Percentiles rank a stretch among this genome's conserved stretches.
These are phyloP conservation scores for Ustilago hordei DNA, from an alignment of 1,284 basidiomycete species.

Conservation along the genomic window DNA sequence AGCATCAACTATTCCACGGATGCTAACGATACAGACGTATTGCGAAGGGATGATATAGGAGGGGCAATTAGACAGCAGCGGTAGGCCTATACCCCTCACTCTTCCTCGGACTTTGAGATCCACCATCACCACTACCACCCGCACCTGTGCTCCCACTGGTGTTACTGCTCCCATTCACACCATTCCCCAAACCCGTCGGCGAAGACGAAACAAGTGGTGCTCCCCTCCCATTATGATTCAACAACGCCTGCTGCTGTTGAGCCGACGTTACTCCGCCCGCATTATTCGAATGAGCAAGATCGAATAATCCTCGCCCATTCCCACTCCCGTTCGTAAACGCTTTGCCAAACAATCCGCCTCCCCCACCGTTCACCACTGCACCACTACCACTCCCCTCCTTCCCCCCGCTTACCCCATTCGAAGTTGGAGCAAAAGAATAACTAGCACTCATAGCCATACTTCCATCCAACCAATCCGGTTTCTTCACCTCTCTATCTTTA, in stretches of 20 bases:
- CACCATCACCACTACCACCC: constrained; percentile 6
- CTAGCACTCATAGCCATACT: constrained; percentile 48
- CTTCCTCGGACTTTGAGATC: constrained; percentile 33
- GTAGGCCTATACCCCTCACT: constrained; percentile 43
- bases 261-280: constrained; percentile 27
- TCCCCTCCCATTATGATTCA: constrained; percentile 47
- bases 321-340: constrained; percentile 12
- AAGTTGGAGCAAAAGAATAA: constrained; percentile 34
- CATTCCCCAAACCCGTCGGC: neutral
- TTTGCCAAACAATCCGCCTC: constrained; percentile 8
- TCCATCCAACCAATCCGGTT: constrained; percentile 47
- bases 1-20: neutral
- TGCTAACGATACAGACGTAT: neutral
- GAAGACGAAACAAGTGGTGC: constrained; percentile 37
- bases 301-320: constrained; percentile 36
- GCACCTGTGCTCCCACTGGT: too few relatives aligned
- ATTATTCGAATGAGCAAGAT: constrained; percentile 28
- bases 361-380: constrained; percentile 12
- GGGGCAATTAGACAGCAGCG: constrained; percentile 27
- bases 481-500: constrained; percentile 37
- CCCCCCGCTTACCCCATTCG: neutral
- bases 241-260: constrained; percentile 45
- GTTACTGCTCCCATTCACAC: constrained; percentile 3
- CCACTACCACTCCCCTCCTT: neutral
- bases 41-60: neutral